Evolutionary conservation across 129 eudicot species (phyloP), one percentile per base, ranked within the genome.

Genomic region (Gnaphalium uliginosum): DNA sequence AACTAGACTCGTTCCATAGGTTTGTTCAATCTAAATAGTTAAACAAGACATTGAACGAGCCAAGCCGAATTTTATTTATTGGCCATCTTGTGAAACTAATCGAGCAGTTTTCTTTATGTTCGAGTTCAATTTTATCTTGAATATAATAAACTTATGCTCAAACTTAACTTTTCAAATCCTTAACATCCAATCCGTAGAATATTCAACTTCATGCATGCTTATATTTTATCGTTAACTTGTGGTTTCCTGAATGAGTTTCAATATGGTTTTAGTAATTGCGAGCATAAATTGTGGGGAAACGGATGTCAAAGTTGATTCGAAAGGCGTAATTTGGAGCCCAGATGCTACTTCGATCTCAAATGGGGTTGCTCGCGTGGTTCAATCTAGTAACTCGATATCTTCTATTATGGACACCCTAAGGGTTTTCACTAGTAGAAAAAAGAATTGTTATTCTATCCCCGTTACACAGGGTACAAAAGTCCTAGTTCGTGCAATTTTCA

Each of bases 271-370:
- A 82, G 85, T 82, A 39, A 11, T 76, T 19, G 79, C 27, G 70
- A 82, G 78, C 71, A 74, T 82, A 71, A 50, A 76, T 59, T 82
- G 85, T 26, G 79, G 85, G 18, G 74, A 19, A n/a, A 7, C 75
- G 18, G 73, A 58, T 2, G 1, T 7, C 24, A 29, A 25, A 21
- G 8, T 21, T 4, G 79, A 82, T 71, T 3, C 22, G 1, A 78
- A 78, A 25, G 32, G 14, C 14, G 50, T 78, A 63, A 1, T 17
- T 19, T 78, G 82, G 82, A 26, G 0, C 3, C 76, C 71, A 1
- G 82, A 70, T 21, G 26, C 37, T 22, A 35, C n/a, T 22, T 30
- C 71, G 18, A 18, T 78, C 21, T 72, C 75, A 48, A 71, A 62
- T 18, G 82, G 82, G 9, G 33, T 51, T 43, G 35, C 82, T 70